phyloP scores from a whole-genome alignment of 768 basidiomycete species.

The Rhodosporidiobolus sp. region DNA sequence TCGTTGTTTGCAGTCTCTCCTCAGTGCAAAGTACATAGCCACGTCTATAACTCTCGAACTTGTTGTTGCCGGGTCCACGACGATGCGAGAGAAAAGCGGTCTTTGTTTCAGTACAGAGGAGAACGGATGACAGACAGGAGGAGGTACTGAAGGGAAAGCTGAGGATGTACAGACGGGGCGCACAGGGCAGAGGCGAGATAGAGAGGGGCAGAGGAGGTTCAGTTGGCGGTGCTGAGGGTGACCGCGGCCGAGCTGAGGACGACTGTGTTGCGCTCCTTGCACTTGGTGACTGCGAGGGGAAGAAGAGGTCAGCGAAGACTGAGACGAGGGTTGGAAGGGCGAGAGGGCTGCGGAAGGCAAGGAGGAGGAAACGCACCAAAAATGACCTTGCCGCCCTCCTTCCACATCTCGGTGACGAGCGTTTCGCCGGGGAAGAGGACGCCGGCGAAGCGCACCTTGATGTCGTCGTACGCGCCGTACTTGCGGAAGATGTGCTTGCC shows the following conservation, averaged over 20 bases:
- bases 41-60: too few species aligned
- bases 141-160: too few species aligned
- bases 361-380: conserved; percentile 64
- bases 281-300: conserved; percentile 64
- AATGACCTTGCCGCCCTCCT: conserved; percentile 81
- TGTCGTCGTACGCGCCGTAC: conserved; percentile 81
- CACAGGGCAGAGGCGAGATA: background rate
- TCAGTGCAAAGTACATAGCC: too few species aligned
- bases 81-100: too few species aligned
- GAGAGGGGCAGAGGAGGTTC: background rate
- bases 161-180: background rate
- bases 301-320: background rate
- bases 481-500: conserved; percentile 86
- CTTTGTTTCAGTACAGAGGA: too few species aligned
- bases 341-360: too few species aligned
- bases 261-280: conserved; percentile 72
- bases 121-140: too few species aligned
- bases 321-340: background rate
- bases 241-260: conserved; percentile 79
- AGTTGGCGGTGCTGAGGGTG: conserved; percentile 55
- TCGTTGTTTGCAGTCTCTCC: too few species aligned
- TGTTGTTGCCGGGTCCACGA: too few species aligned
- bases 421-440: conserved; percentile 95
- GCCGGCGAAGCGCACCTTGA: conserved; percentile 94
- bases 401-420: conserved; percentile 96